Evolutionary conservation across 495 filamentous ascomycete genomes (phyloP), one percentile per base, ranked within the genome.

Genomic region (Penicillium bialowiezense): DNA sequence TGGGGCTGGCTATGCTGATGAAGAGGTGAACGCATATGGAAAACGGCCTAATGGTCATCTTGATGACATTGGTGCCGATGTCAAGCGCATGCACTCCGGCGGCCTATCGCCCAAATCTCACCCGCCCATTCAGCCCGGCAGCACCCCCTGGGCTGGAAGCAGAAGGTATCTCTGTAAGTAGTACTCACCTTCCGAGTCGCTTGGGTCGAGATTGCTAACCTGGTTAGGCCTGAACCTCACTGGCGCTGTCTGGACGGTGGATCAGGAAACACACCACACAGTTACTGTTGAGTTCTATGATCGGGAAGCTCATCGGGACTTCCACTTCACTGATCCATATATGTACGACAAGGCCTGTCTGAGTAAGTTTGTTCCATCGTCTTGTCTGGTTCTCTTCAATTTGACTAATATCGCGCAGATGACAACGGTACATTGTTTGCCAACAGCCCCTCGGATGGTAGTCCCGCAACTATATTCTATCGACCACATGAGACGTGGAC

Each of bases 231-330:
- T 97, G 33, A 97, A 97, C 63, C 75, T 98, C 50, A 87, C 89
- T 24, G 93, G 95, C 12, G 90, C 90, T 56, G 89, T 96, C 5
- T 98, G 95, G 93, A 97, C 93, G 0, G 89, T 97, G 12, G 88
- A 95, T 56, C 95, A 98, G 68, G 90, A 95, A 55, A 86, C 84
- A 1, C 92, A 97, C 53, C 80, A 97, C 66, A 98, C 92, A 6
- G 86, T 98, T 20, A 97, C 95, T 1, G 90, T 97, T 13, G 93
- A 98, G 55, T 98, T 98, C 64, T 96, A 97, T 63, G 93, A 98
- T 69, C 82, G 88, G 17, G 89, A 96, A 51, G 84, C 84, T 44
- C 89, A 96, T 61, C 79, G 95, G 18, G 88, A 95, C 68, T 97
- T 96, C 59, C 93, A 98, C 69, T 97, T 80, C 69, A 97, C 91